Evolutionary conservation across 2,329 filamentous ascomycete species (phyloP).

Genomic region (Balansia obtecta): DNA sequence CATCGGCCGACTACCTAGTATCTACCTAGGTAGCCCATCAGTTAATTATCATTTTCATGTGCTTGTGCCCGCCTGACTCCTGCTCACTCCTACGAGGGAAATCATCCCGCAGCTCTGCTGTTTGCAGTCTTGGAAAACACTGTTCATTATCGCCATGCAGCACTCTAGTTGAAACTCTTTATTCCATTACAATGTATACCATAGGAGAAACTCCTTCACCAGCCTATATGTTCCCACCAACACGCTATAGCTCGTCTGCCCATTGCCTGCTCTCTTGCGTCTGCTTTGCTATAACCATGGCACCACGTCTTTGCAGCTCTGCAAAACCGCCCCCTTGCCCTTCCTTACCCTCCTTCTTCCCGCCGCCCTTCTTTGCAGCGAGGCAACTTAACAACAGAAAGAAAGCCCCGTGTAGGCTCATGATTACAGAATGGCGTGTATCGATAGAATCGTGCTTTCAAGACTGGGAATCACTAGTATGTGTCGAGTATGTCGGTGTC

Average conservation of each 20-base stretch:
- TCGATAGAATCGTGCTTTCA: not conserved
- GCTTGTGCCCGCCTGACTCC: too few relatives aligned
- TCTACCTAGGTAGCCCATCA: too few relatives aligned
- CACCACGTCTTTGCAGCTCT: not conserved
- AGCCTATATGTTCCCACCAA: conserved; percentile 7
- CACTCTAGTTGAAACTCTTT: conserved; percentile 13
- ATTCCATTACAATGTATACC: conserved; percentile 23
- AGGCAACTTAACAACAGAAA: not conserved
- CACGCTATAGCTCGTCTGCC: conserved; percentile 5
- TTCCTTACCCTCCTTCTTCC: not conserved
- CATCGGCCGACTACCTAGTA: too few relatives aligned
- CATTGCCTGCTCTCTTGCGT: conserved; percentile 2
- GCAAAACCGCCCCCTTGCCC: not conserved
- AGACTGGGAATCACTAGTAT: conserved; percentile 1
- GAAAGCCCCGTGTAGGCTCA: not conserved
- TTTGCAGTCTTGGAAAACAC: not conserved
- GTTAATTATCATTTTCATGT: too few relatives aligned
- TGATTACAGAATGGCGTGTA: conserved; percentile 4
- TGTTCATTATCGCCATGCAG: not conserved
- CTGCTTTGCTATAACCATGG: conserved; percentile 1
- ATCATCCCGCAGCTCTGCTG: too few relatives aligned
- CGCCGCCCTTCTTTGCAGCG: not conserved
- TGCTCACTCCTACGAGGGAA: too few relatives aligned
- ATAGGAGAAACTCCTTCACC: conserved; percentile 19
- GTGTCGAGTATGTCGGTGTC: not conserved